phyloP scores from a whole-genome alignment of 768 basidiomycete species.

The Cystobasidium onofrii region DNA sequence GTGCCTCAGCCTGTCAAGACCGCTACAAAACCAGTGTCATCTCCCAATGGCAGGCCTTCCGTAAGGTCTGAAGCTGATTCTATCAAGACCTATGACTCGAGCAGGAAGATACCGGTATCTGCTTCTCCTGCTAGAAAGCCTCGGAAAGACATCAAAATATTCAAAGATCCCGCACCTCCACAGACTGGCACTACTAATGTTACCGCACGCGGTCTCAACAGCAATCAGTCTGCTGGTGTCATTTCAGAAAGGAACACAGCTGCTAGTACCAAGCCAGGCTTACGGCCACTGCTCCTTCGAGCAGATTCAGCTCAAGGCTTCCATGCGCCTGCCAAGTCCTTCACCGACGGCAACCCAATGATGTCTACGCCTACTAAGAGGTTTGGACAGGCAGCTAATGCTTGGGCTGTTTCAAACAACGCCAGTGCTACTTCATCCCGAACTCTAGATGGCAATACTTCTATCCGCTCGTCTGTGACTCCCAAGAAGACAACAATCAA shows the following conservation, averaged over 20 bases:
- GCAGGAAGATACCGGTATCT: background rate
- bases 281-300: conserved; percentile 9
- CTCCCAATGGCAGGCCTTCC: background rate
- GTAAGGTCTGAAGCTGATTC: background rate
- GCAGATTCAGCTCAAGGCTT: conserved; percentile 1
- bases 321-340: background rate
- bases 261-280: background rate
- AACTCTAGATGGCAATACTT: background rate
- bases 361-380: conserved; percentile 7
- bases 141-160: background rate
- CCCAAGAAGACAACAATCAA: background rate
- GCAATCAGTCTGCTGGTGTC: background rate
- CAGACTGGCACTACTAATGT: background rate
- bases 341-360: background rate
- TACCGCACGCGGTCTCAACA: background rate
- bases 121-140: background rate
- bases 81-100: background rate
- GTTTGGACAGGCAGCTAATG: background rate
- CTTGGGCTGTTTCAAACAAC: conserved; percentile 1
- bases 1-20: background rate
- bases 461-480: background rate
- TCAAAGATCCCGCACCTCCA: background rate
- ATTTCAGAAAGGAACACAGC: background rate
- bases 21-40: background rate
- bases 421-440: background rate